These are phyloP conservation scores for Hymenoscyphus linearis DNA, from an alignment of 2,329 filamentous ascomycete genomes.

Conservation along the genomic window DNA sequence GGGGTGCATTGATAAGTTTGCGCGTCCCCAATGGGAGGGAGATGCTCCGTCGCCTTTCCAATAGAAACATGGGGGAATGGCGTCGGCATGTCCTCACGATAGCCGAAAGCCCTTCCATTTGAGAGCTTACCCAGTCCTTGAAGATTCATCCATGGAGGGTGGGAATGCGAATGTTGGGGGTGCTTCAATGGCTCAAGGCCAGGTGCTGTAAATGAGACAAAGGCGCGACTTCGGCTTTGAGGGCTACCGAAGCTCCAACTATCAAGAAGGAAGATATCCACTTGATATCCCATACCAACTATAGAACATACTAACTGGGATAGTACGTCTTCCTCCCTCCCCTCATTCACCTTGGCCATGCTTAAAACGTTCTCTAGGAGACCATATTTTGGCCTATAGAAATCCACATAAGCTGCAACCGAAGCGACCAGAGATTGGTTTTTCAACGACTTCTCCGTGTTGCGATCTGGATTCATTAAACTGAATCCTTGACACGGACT, in stretches of 20 bases:
- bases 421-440: conserved; percentile 76
- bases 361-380: conserved; percentile 71
- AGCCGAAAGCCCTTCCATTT: conserved; percentile 56
- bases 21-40: conserved; percentile 59
- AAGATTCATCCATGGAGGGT: conserved; percentile 37
- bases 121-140: conserved; percentile 50
- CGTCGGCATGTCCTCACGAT: conserved; percentile 44
- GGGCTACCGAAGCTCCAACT: conserved; percentile 63
- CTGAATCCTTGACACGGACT: conserved; percentile 78
- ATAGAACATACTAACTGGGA: conserved; percentile 68
- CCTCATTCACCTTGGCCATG: conserved; percentile 47
- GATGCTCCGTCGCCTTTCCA: conserved; percentile 48
- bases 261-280: conserved; percentile 61
- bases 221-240: conserved; percentile 62
- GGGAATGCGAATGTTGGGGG: conserved; percentile 58
- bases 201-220: conserved; percentile 67
- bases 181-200: conserved; percentile 50
- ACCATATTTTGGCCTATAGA: conserved; percentile 70
- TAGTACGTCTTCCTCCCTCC: conserved; percentile 58
- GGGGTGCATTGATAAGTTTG: conserved; percentile 56
- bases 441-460: conserved; percentile 50
- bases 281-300: conserved; percentile 73
- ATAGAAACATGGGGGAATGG: conserved; percentile 57
- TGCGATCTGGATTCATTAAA: conserved; percentile 51
- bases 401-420: conserved; percentile 67